Evolutionary conservation across 176 grass and related monocot species (phyloP), one percentile per base, ranked within the genome.

Genomic region (Tillandsia leiboldiana): DNA sequence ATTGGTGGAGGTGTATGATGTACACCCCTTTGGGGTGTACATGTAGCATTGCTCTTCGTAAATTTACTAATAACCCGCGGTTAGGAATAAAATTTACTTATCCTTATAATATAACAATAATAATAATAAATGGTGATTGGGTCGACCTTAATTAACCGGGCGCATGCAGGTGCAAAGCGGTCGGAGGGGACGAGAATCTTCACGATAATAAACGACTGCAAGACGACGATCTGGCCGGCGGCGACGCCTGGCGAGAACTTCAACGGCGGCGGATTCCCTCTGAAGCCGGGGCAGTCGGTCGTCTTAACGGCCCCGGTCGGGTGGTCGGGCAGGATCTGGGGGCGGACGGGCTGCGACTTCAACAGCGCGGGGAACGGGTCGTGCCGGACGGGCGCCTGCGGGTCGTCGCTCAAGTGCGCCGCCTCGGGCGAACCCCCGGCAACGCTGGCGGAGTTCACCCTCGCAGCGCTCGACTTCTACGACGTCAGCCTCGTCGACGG

Each of bases 191-290:
- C 82, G 2, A 74, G 89, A 9, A 67, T 85, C 2, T 90, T 97
- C 79, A 97, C 89, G 6, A 85, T 97, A 57, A 76, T 97, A 51
- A 97, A 97, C 74, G 53, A 74, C 10, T 97, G 94, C 86, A 97
- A 85, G 77, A 78, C 79, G 6, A 80, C 70, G 2, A 78, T 97
- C 71, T 97, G 94, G 94, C 89, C 94, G 0, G 94, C 78, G 1
- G 78, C 81, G 58, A 85, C 72, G 0, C 89, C 89, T 0, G 93
- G 93, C 1, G 71, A 84, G 5, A 73, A 62, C 84, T 92, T 97
- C 76, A 62, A 63, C 33, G 93, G 86, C 11, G 89, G 89, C 24
- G 86, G 89, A 10, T 92, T 92, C 49, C 14, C 61, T 12, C 84
- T 97, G 11, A 79, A 70, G 1, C 9, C 89, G 0, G 94, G 94